Percentiles rank a stretch among this genome's conserved stretches.
Conservation (phyloP, 2,329 filamentous ascomycete species). For the Monosporascus sp. region DNA sequence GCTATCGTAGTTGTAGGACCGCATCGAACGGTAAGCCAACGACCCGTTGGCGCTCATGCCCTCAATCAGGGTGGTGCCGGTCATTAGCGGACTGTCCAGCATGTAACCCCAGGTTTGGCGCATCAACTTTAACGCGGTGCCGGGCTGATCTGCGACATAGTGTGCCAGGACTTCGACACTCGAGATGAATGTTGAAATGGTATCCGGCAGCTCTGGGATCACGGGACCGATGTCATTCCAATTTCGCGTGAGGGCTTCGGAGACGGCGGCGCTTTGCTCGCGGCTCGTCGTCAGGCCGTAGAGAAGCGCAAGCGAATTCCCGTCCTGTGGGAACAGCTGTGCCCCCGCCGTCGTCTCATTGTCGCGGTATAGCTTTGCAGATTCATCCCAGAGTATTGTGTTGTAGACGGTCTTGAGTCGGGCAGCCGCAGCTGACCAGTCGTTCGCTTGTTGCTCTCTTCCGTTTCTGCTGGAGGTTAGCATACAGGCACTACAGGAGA, state of each 20-base stretch:
- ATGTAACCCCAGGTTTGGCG: conserved; percentile 25
- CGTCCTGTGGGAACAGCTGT: conserved; percentile 44
- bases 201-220: conserved; percentile 29
- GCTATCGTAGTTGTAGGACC: conserved; percentile 28
- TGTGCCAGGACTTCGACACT: conserved; percentile 31
- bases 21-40: conserved; percentile 26
- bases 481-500: background rate
- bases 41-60: conserved; percentile 32
- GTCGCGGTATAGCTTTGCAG: conserved; percentile 41
- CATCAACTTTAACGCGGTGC: conserved; percentile 24
- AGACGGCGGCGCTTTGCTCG: conserved; percentile 12
- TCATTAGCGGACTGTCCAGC: conserved; percentile 26
- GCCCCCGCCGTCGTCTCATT: conserved; percentile 33
- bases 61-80: conserved; percentile 31
- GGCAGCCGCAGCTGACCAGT: conserved; percentile 6
- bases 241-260: conserved; percentile 12
- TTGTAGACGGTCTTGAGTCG: conserved; percentile 33
- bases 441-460: background rate
- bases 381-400: conserved; percentile 38
- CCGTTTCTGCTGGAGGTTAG: background rate
- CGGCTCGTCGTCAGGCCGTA: conserved; percentile 17
- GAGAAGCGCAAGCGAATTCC: conserved; percentile 42
- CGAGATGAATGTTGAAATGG: conserved; percentile 32
- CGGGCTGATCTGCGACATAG: conserved; percentile 15
- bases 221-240: conserved; percentile 26